Evolutionary conservation across 176 grass and related monocot species (phyloP).

Genomic region (Musa acuminata): DNA sequence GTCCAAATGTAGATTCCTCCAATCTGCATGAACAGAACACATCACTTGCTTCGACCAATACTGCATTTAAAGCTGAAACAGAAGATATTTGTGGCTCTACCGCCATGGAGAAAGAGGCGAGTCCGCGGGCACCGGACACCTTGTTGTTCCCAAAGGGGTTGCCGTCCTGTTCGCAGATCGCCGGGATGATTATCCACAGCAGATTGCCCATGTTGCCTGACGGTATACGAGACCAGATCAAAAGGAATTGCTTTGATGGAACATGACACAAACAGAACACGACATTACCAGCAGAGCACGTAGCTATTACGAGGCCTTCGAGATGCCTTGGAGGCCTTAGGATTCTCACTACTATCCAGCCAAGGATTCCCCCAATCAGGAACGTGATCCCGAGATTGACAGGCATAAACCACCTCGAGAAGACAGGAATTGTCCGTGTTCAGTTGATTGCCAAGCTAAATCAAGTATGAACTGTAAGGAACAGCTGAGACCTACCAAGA

Average conservation of each 20-base stretch:
- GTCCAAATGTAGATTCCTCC: conserved; percentile 28
- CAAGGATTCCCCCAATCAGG: conserved; percentile 25
- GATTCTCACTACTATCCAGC: conserved; percentile 28
- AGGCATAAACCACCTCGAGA: conserved; percentile 34
- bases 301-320: conserved; percentile 24
- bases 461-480: neutral
- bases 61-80: neutral
- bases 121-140: neutral
- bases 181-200: conserved; percentile 22
- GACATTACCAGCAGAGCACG: conserved; percentile 17
- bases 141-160: conserved; percentile 19
- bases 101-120: conserved; percentile 2
- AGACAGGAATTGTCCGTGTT: neutral
- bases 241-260: neutral
- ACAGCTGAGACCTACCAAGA: conserved; percentile 20
- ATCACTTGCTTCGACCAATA: neutral
- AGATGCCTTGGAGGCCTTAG: conserved; percentile 16
- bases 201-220: conserved; percentile 21
- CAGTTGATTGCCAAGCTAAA: neutral
- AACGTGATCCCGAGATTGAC: conserved; percentile 27
- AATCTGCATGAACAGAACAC: conserved; percentile 3
- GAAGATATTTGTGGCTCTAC: neutral
- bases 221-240: neutral
- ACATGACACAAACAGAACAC: neutral
- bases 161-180: conserved; percentile 17